Evolutionary conservation across 805 yeast species (phyloP), one percentile per base, ranked within the genome.

Genomic region (Metschnikowia hibisci): DNA sequence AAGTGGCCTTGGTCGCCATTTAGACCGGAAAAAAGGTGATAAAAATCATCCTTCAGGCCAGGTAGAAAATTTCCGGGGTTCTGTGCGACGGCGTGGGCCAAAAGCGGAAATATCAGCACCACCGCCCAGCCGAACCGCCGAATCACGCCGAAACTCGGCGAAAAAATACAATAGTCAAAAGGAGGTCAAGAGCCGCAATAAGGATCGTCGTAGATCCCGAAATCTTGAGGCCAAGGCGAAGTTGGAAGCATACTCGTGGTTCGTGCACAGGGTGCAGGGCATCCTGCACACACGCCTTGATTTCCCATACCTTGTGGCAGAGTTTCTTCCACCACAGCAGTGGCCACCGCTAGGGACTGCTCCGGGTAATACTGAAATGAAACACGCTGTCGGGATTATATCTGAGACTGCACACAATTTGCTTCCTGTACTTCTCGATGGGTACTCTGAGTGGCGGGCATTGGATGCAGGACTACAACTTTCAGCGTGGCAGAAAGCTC

Each of bases 1-100:
- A 6, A 82, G 84, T 2, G 76, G 82, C 0, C 62, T 78, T 43
- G 84, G 84, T 1, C 63, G 85, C 28, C 85, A 80, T 55, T 56
- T 81, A 33, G 84, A 81, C 51, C 56, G 67, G 34, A 73, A 77
- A 47, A 75, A 76, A 42, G 85, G 84, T 1, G 69, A 79, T 8
- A 54, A 65, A 1, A 42, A 60, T 12, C 85, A 80, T 48, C 84
- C 84, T 0, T 55, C 62, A 1, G 76, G 69, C 2, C 63, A 67
- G 32, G 76, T 81, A 12, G 74, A 70, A 11, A 54, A 53, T 39
- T 49, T 79, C 32, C 55, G 84, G 25, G 64, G 71, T 0, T 67
- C 73, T 34, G 83, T 79, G 20, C 11, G 32, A 23, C 27, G 22
- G 33, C 22, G 28, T 16, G 15, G 31, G 26, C 39, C 10, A 18